phyloP scores from a whole-genome alignment of 2,329 filamentous ascomycete genomes.

The Penicillium nordicum region DNA sequence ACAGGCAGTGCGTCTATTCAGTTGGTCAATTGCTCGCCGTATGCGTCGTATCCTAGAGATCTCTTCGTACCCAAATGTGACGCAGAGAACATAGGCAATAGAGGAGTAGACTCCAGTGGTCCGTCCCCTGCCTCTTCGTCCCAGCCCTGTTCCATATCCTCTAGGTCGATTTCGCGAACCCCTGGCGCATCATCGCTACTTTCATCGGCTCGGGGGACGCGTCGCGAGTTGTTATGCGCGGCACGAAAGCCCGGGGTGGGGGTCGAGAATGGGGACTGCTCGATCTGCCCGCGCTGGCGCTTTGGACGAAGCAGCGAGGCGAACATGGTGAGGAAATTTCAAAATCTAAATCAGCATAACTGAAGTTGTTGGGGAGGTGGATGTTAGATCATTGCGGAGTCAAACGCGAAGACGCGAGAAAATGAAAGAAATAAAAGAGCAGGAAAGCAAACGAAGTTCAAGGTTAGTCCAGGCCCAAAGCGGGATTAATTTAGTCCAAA shows the following conservation, averaged over 20 bases:
- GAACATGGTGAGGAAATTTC: slow-evolving; percentile 15
- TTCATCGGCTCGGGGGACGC: slow-evolving; percentile 7
- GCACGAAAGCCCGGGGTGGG: slow-evolving; percentile 18
- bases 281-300: slow-evolving; percentile 15
- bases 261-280: slow-evolving; percentile 16
- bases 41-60: background rate
- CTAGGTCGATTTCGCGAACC: slow-evolving; percentile 36
- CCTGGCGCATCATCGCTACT: slow-evolving; percentile 17
- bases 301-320: slow-evolving; percentile 23
- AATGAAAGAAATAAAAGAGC: background rate
- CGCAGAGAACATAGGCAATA: slow-evolving; percentile 76
- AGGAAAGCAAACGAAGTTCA: background rate
- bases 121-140: slow-evolving; percentile 45
- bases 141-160: slow-evolving; percentile 38
- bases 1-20: slow-evolving; percentile 74
- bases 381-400: slow-evolving; percentile 6
- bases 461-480: background rate
- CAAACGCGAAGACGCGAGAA: background rate
- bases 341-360: slow-evolving; percentile 11
- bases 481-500: slow-evolving; percentile 1
- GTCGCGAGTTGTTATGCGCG: slow-evolving; percentile 9
- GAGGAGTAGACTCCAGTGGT: slow-evolving; percentile 47
- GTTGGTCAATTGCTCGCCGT: background rate
- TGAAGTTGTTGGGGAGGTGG: background rate
- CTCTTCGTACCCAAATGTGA: slow-evolving; percentile 64